These are phyloP conservation scores for Sequoia sempervirens DNA, from an alignment of 75 land plant species.

Conservation along the genomic window DNA sequence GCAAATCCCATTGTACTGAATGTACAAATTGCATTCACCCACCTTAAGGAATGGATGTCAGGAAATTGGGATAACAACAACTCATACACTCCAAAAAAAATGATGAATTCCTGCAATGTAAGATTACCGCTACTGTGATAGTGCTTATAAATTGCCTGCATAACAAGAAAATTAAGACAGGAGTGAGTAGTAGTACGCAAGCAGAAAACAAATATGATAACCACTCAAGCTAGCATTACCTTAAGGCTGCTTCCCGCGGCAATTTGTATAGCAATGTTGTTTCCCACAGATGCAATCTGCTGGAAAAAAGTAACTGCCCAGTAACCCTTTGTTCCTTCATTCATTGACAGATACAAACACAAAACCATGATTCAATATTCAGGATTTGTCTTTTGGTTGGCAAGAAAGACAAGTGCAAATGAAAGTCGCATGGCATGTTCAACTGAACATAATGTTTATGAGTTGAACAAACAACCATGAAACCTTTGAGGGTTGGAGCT, in stretches of 20 bases:
- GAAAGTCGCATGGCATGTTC: background rate
- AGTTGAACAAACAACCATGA: background rate
- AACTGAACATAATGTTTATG: background rate
- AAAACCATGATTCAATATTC: background rate
- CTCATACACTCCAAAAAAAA: conserved; percentile 39
- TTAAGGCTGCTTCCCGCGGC: conserved; percentile 65
- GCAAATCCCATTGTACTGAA: conserved; percentile 54
- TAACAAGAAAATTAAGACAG: background rate
- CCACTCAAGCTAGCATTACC: conserved; percentile 14
- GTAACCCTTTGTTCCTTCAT: conserved; percentile 49
- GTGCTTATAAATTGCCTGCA: conserved; percentile 37
- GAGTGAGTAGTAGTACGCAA: background rate
- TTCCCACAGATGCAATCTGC: conserved; percentile 66
- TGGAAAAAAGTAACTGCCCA: conserved; percentile 54
- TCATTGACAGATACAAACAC: conserved; percentile 2
- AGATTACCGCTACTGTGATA: conserved; percentile 18
- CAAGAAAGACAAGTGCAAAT: background rate
- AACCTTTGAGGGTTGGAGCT: background rate
- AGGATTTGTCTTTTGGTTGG: background rate
- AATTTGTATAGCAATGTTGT: conserved; percentile 66
- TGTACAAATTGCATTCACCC: conserved; percentile 57
- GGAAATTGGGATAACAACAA: conserved; percentile 55
- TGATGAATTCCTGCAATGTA: conserved; percentile 50
- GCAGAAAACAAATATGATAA: background rate
- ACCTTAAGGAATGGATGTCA: conserved; percentile 61